These are phyloP conservation scores for Fraxinus nigra DNA, from an alignment of 305 asterid genomes.

Conservation along the genomic window DNA sequence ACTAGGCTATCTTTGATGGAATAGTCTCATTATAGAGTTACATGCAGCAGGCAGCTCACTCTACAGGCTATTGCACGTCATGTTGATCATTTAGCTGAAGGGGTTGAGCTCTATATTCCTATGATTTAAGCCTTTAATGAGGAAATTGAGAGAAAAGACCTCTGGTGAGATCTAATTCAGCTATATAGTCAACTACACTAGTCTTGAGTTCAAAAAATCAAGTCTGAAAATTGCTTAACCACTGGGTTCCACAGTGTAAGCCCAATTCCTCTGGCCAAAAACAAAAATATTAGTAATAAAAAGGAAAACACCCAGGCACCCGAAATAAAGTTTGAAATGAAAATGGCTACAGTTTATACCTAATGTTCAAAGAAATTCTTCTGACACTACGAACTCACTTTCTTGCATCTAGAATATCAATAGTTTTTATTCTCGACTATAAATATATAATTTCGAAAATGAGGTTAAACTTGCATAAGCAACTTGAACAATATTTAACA, in stretches of 20 bases:
- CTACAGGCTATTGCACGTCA: not conserved
- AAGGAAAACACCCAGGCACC: not conserved
- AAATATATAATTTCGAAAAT: not conserved
- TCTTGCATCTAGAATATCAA: not conserved
- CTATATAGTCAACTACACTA: not conserved
- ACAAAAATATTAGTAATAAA: not conserved
- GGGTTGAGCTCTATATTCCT: not conserved
- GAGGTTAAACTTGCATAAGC: constrained; percentile 2
- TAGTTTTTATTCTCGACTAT: not conserved
- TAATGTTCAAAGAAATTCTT: not conserved
- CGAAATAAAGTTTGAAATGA: not conserved
- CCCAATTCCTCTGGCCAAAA: not conserved
- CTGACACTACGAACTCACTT: not conserved
- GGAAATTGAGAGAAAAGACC: not conserved
- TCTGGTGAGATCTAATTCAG: not conserved
- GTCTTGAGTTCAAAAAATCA: not conserved
- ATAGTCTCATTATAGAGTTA: not conserved
- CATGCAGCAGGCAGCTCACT: not conserved
- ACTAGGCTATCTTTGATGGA: not conserved
- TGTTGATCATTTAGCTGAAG: not conserved
- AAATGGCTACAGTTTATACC: not conserved
- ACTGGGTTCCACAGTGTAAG: not conserved
- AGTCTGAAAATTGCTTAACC: not conserved
- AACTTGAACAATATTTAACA: not conserved
- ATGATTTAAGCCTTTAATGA: not conserved